Percentiles rank a stretch among this genome's conserved stretches.
Conservation (phyloP, 345 rosid genomes). For the Eucalyptus regnans region DNA sequence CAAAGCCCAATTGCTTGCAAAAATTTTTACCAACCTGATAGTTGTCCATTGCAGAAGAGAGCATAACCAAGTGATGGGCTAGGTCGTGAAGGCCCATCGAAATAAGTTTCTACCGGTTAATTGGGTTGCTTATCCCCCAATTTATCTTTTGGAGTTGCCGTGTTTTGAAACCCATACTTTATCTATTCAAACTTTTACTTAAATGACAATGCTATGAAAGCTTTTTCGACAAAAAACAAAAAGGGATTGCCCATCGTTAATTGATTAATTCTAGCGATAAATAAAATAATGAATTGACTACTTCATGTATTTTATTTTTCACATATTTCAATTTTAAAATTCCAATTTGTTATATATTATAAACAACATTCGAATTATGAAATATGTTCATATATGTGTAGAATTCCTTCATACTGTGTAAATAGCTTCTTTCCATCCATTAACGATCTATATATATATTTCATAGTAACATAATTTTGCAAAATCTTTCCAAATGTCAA, state of each 20-base stretch:
- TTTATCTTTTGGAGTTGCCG: not conserved
- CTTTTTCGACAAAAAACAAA: not conserved
- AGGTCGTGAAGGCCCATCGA: not conserved
- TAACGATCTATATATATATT: not conserved
- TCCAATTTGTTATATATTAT: not conserved
- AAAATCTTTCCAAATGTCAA: not conserved
- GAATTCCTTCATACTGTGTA: not conserved
- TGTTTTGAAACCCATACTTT: not conserved
- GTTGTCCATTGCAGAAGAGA: not conserved
- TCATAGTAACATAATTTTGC: not conserved
- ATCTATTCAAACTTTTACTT: not conserved
- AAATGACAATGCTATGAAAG: not conserved
- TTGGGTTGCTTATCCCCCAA: too few species aligned
- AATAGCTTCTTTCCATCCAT: not conserved
- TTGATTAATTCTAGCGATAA: not conserved
- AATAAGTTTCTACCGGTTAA: too few species aligned
- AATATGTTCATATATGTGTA: not conserved
- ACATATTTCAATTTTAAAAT: not conserved
- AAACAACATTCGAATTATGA: not conserved
- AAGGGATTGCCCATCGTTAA: not conserved
- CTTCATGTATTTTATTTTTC: not conserved
- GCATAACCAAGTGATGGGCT: fast-evolving
- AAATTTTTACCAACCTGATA: fast-evolving
- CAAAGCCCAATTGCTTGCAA: fast-evolving
- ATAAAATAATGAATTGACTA: not conserved